Evolutionary conservation across 1,139 yeast species (phyloP), one percentile per base, ranked within the genome.

Genomic region (Geotrichum cucujoidarum): DNA sequence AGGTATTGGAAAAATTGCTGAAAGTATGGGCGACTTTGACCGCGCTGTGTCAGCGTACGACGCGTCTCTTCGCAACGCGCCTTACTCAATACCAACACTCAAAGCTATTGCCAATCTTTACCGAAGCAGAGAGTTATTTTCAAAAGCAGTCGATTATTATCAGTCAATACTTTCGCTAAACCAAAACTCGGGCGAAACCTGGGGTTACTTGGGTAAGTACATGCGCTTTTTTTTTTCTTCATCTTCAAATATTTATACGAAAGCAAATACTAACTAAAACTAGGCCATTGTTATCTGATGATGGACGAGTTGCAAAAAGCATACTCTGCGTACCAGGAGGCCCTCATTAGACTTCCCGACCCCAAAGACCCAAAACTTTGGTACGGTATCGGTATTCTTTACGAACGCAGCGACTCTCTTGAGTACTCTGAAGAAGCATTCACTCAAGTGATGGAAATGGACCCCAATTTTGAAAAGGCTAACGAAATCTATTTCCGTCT

Each of bases 371-470:
- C 98, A 47, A 89, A 89, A 65, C 77, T 90, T 58, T 92, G 98
- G 97, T 97, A 92, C 66, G 98, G 98, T 0, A 92, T 92, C 58
- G 98, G 98, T 35, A 92, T 92, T 53, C 73, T 92, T 53, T 92
- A 92, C 66, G 98, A 92, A 66, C 76, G 98, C 46, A 92, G 92
- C 65, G 98, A 97, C 14, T 86, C 95, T 7, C 72, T 90, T 58
- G 97, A 90, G 67, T 92, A 90, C 61, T 98, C 98, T 3, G 97
- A 92, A 66, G 98, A 92, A 66, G 97, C 98, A 3, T 92, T 92
- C 70, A 95, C 94, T 33, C 81, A 95, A 59, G 98, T 92, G 13
- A 74, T 92, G 66, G 97, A 90, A 64, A 78, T 92, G 73, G 97
- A 92, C 67, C 95, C 97, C 37, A 83, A 87, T 63, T 92, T 92